Evolutionary conservation across 352 stramenopile genomes (phyloP), one percentile per base, ranked within the genome.

Genomic region (Globisporangium cystogenes): DNA sequence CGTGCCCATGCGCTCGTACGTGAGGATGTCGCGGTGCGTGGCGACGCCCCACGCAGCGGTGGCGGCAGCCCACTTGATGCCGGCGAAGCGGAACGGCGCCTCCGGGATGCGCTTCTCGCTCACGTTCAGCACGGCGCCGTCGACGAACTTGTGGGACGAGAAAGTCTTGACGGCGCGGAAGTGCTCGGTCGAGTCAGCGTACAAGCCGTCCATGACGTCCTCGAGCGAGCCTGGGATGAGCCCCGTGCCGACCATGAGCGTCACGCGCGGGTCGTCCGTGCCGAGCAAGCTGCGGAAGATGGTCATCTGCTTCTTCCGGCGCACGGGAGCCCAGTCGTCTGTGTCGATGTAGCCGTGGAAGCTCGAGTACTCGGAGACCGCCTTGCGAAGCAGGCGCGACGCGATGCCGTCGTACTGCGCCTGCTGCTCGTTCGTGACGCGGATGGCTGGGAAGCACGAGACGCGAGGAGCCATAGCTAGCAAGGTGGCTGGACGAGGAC

Each of bases 1-100:
- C 35, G 64, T 76, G 1, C 74, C 74, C 71, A 82, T 85, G 14
- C 74, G 26, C 51, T 80, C 70, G 52, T 77, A 81, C 7, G 68
- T 75, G 16, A 81, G 63, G 16, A 66, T 26, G 45, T 81, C 70
- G 23, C 60, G 65, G 65, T 64, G 59, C 70, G 70, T 18, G 56
- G 62, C 23, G 50, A 52, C n/a, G 55, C 26, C 26, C 26, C 26
- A 29, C 26, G 26, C 26, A 29, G 26, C 5, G 26, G 26, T 62
- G 8, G 51, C 53, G 0, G 68, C 65, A 20, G 66, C 65, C 70
- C 68, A 81, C 51, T 77, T 77, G 60, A 81, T 76, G 24, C 70
- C 70, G 4, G 62, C 68, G 37, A 77, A 81, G 27, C 59, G 62
- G 46, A 67, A 81, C 35, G 70, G 70, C 11, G 61, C 60, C 1